Evolutionary conservation across 495 filamentous ascomycete genomes (phyloP).

Genomic region (Pyrenula massariospora): DNA sequence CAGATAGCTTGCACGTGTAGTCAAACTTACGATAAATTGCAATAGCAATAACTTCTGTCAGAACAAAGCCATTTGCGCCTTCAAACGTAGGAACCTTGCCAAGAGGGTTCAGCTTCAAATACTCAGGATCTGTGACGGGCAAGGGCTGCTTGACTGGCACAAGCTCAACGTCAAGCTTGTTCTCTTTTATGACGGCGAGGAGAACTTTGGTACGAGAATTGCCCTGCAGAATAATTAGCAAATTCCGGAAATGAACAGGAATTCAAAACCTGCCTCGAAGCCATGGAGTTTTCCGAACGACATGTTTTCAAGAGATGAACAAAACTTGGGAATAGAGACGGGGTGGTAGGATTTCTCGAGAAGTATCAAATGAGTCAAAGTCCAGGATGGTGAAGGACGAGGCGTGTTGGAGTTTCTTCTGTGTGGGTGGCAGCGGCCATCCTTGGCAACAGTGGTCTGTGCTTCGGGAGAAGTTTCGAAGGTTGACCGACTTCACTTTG

Average conservation of each 20-base stretch:
- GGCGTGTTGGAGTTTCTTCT: too few species aligned
- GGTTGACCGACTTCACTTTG: too few species aligned
- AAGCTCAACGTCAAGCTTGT: constrained; percentile 79
- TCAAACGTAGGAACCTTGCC: constrained; percentile 88
- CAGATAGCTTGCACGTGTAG: constrained; percentile 1
- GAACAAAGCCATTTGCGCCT: constrained; percentile 79
- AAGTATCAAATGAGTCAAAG: too few species aligned
- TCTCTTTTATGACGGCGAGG: constrained; percentile 88
- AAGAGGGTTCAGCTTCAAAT: constrained; percentile 74
- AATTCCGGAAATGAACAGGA: too few species aligned
- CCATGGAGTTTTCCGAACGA: constrained; percentile 95
- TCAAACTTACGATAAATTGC: constrained; percentile 87
- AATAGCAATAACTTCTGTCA: constrained; percentile 87
- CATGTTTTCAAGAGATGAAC: constrained; percentile 30
- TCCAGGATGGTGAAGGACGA: too few species aligned
- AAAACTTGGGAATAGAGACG: neutral
- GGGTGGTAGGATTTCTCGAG: neutral
- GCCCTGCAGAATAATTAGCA: constrained; percentile 37
- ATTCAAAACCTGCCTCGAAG: constrained; percentile 65
- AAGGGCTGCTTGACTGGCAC: constrained; percentile 48
- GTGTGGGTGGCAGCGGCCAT: too few species aligned
- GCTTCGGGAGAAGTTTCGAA: neutral
- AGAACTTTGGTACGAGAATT: constrained; percentile 84
- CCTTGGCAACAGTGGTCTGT: neutral
- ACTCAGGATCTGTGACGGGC: constrained; percentile 43